Base-by-base conservation (phyloP, 306 rosid species). In the Dalbergia oliveri region DNA sequence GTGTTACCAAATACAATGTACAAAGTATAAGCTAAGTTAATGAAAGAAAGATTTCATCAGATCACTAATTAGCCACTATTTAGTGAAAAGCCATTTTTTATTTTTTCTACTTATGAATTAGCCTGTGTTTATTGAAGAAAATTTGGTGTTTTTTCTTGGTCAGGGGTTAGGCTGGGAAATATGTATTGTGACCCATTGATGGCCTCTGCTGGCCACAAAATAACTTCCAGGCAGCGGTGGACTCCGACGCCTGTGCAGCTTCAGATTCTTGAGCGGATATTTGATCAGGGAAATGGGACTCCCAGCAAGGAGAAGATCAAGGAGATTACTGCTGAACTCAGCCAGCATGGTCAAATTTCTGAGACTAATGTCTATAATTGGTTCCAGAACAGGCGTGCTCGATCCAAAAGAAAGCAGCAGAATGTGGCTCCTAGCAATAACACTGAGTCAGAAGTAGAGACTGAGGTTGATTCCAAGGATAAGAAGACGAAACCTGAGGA, bases 371-470 rank as follows among this genome's bases (percentile, higher is more conserved):
- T 93, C 69, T 93, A 95, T 33, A 95, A 93, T 57, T 95, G 99
- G 99, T 95, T 95, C 75, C 98, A 95, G 88, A 95, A 95, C 39
- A 85, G 99, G 86, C 94, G 99, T 13, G 98, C 99, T 69, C 86
- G 98, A 63, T 93, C 94, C 5, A 95, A 95, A 70, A 89, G 97
- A 83, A 95, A 91, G 73, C 96, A 91, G 62, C 96, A 91, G 35
- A 90, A 79, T 83, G 71, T 79, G 12, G 74, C 13, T 18, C 31
- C 62, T 18, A 18, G 59, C 67, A 59, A 14, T 73, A 81, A 88
- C 69, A 84, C 74, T 31, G 97, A 93, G 78, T 91, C 96, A 3
- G 97, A 95, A 82, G 91, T 89, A 23, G 98, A 92, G 81, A 86
- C 91, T n/a, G 97, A 92, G 58, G 90, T 83, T 26, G 93, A 94